Base-by-base conservation (phyloP, 768 basidiomycete genomes). In the Pholiota conissans region DNA sequence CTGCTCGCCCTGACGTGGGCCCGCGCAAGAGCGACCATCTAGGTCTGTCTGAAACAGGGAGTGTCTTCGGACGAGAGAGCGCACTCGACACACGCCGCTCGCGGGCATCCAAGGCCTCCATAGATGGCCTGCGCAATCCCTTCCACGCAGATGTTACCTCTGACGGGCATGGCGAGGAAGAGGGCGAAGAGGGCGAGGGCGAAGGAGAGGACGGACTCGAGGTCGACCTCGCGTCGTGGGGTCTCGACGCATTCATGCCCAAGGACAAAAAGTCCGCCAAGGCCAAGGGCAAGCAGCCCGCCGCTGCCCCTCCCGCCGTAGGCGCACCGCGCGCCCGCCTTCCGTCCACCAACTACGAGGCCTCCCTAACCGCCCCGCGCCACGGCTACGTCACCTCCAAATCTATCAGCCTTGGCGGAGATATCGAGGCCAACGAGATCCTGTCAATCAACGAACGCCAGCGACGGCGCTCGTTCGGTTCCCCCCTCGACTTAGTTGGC, bases 171-270 rank as follows among this genome's bases (percentile, higher is more conserved):
- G 81, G 81, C 6, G 78, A 82, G 4, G 79, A 79, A 24, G 79
- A 77, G 39, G 79, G 30, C 1, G 61, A 58, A 16, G 50, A 52
- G 4, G 79, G 78, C 22, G 79, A 77, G 37, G 79, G 27, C 1
- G n/a, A n/a, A n/a, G 61, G 55, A 16, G 50, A 52, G 40, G 79
- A 81, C 29, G 82, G 80, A 24, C 55, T 88, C 29, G 92, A 93
- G 66, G 88, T 92, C 26, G 91, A 92, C 71, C 76, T 93, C 56
- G 79, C 87, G 3, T 92, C 90, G 16, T 94, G 90, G 91, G 92
- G 92, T 3, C 77, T 94, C 24, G 88, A 91, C 57, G 81, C 84
- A 5, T 85, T 91, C 72, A 84, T 91, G 59, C 79, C 84, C 1
- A 88, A 89, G 63, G 84, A 88, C 62, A 89, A 86, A 73, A 55